These are phyloP conservation scores for Coniochaeta prunicola DNA, from an alignment of 2,329 filamentous ascomycete species.

Conservation along the genomic window DNA sequence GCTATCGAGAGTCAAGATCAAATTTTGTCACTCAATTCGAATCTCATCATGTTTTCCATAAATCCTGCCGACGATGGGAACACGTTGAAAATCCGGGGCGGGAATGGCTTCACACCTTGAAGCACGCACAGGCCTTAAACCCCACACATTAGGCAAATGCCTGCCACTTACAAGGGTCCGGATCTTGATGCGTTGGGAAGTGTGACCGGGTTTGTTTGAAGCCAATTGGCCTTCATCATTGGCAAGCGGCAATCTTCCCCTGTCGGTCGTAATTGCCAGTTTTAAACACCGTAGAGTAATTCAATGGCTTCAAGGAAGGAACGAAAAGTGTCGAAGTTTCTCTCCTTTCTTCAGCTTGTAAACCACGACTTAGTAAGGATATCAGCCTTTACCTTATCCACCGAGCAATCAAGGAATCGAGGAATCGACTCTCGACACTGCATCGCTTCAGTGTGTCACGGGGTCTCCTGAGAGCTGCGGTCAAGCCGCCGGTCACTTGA, in stretches of 20 bases:
- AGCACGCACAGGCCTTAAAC: neutral
- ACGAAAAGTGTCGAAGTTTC: neutral
- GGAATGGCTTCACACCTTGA: neutral
- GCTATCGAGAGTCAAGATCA: no score
- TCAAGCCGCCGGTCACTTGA: neutral
- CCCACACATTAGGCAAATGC: neutral
- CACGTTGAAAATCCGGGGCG: neutral
- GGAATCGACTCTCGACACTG: neutral
- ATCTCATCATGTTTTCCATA: no score
- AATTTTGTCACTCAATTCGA: no score
- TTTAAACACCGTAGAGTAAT: neutral
- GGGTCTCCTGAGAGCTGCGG: neutral
- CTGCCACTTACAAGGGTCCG: neutral
- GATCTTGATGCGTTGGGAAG: neutral
- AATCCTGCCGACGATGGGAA: no score
- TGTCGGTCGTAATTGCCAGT: neutral
- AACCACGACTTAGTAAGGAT: neutral
- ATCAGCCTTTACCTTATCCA: neutral
- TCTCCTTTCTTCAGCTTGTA: neutral
- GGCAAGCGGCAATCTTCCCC: neutral
- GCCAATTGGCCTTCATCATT: neutral
- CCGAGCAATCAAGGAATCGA: neutral
- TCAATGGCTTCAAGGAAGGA: neutral
- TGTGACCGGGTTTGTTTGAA: neutral
- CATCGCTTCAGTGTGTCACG: neutral